Base-by-base conservation (phyloP, 345 rosid genomes). In the Kandelia obovata region DNA sequence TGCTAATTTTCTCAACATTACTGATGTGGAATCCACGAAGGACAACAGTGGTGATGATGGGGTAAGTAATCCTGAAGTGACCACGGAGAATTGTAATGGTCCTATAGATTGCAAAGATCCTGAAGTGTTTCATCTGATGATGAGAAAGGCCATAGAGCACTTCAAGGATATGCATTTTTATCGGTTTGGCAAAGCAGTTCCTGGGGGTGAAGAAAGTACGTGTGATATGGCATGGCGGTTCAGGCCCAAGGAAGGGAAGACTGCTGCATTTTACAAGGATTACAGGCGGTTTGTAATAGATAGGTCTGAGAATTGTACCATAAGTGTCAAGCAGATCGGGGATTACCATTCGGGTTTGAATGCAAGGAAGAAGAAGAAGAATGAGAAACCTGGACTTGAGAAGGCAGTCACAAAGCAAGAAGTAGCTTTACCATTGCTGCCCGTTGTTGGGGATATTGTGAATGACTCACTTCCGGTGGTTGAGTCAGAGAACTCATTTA, bases 161-260 rank as follows among this genome's bases (percentile, higher is more conserved):
- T 95, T 90, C 43, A 84, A 86, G 82, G 99, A 95, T 71, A 87
- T 86, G 61, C 99, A 95, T 77, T 92, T 95, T 59, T 92, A 95
- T 70, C 83, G 90, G 70, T 95, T 92, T 59, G 98, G 99, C 57
- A 95, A 92, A 77, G 87, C 96, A 0, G 86, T 77, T 23, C 74
- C 69, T 58, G 97, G 96, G 5, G 53, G 67, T 37, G 81, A 83
- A 59, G 89, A 66, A 35, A 85, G 62, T 68, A 82, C 82, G 16
- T 95, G 97, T 67, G 96, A 95, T 71, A 92, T 95, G 98, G 98
- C 96, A 0, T 95, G 99, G 99, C 77, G 96, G 68, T 92, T 85
- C 76, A 83, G 97, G 82, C 99, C 98, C 23, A 95, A 86, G 82
- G 96, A 95, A 66, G 99, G 98, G 60, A 92, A 88, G 81, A 70